Conservation (phyloP, 345 rosid species). For the Gossypium anomalum region DNA sequence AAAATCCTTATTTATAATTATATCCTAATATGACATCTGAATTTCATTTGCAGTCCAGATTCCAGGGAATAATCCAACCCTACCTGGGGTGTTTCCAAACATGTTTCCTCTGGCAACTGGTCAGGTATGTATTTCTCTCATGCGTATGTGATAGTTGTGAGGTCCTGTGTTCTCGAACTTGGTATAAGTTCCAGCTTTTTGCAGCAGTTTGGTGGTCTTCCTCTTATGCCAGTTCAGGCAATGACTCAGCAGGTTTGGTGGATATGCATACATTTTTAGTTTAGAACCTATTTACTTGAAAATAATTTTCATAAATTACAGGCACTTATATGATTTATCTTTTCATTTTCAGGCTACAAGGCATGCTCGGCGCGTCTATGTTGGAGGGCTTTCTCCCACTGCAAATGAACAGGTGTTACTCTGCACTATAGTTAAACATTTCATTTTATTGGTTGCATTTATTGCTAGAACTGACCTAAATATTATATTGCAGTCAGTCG, state of each 20-base stretch:
- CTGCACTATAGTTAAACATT: background rate
- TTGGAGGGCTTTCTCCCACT: constrained; percentile 93
- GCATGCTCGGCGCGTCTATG: constrained; percentile 98
- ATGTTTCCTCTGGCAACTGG: constrained; percentile 65
- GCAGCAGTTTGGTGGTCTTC: constrained; percentile 72
- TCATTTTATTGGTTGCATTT: background rate
- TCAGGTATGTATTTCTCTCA: constrained; percentile 42
- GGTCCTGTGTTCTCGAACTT: constrained; percentile 11
- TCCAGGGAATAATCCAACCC: constrained; percentile 52
- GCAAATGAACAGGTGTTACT: constrained; percentile 88
- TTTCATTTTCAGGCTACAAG: constrained; percentile 71
- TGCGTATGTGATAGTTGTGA: background rate
- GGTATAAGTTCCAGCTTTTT: constrained; percentile 21
- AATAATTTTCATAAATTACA: background rate
- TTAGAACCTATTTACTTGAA: background rate
- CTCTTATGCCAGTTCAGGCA: constrained; percentile 90
- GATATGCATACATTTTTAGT: constrained; percentile 1
- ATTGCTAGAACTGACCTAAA: constrained; percentile 16
- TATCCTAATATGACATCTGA: constrained; percentile 20
- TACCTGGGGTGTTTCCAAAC: constrained; percentile 84
- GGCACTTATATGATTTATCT: background rate
- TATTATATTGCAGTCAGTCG: constrained; percentile 66
- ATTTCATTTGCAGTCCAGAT: constrained; percentile 57
- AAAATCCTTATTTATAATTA: constrained; percentile 7
- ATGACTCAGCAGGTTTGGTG: constrained; percentile 94